phyloP scores from a whole-genome alignment of 2,329 filamentous ascomycete genomes.

The Colletotrichum incanum region DNA sequence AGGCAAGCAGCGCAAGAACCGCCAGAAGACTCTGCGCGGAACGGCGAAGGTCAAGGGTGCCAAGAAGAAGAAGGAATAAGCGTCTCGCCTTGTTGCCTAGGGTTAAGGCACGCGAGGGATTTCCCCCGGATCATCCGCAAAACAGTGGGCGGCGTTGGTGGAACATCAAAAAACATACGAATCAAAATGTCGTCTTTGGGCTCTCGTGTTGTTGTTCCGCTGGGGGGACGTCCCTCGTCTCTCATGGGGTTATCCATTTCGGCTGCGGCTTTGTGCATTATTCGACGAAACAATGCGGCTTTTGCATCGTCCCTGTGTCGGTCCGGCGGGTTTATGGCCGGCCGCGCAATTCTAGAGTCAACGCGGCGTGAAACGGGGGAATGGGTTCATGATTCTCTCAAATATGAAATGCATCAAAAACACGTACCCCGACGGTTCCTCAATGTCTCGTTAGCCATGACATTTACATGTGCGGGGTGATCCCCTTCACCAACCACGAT shows the following conservation, averaged over 20 bases:
- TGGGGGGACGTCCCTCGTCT: slow-evolving; percentile 31
- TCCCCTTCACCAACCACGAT: neutral
- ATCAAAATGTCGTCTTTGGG: slow-evolving; percentile 42
- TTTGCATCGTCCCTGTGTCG: slow-evolving; percentile 43
- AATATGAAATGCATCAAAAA: slow-evolving; percentile 44
- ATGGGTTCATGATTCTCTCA: slow-evolving; percentile 47
- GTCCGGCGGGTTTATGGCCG: slow-evolving; percentile 25
- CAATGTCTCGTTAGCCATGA: slow-evolving; percentile 3
- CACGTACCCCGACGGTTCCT: slow-evolving; percentile 22
- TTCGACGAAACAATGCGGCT: slow-evolving; percentile 37
- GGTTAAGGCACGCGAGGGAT: slow-evolving; percentile 41
- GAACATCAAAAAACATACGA: slow-evolving; percentile 41
- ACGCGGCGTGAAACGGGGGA: slow-evolving; percentile 45
- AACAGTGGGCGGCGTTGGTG: slow-evolving; percentile 43
- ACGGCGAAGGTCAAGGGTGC: slow-evolving; percentile 98
- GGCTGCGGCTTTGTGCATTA: slow-evolving; percentile 41
- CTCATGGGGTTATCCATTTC: slow-evolving; percentile 29
- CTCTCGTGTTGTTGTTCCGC: slow-evolving; percentile 30
- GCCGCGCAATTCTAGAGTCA: slow-evolving; percentile 43
- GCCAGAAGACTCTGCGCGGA: slow-evolving; percentile 97
- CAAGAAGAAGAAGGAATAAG: slow-evolving; percentile 94
- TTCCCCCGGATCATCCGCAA: slow-evolving; percentile 43
- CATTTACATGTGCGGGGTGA: slow-evolving; percentile 1
- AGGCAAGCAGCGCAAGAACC: slow-evolving; percentile 99
- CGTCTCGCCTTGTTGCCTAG: slow-evolving; percentile 54